Evolutionary conservation across 169 alveolate species (phyloP).

Genomic region (Theileria orientalis): DNA sequence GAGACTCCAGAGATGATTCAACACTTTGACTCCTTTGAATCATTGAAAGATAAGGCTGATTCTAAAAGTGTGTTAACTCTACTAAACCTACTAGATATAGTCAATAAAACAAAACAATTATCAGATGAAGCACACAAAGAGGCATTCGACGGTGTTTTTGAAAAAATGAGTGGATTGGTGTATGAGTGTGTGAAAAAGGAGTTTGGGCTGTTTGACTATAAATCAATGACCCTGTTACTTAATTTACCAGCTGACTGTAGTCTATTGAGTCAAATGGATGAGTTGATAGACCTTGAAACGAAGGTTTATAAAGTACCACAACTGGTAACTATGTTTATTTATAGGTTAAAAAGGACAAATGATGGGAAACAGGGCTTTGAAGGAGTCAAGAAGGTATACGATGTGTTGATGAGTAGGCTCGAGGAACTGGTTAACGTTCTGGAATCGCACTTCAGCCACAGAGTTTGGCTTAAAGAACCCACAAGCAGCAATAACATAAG

Average conservation of each 20-base stretch:
- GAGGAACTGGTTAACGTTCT: not conserved
- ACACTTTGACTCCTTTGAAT: not conserved
- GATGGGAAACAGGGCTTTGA: not conserved
- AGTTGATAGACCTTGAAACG: not conserved
- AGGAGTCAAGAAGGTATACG: not conserved
- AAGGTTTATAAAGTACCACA: not conserved
- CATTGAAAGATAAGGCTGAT: not conserved
- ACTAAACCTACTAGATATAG: not conserved
- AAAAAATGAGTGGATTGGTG: not conserved
- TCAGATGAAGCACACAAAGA: not conserved
- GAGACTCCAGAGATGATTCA: not conserved
- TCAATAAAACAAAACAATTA: not conserved
- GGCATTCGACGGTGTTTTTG: not conserved
- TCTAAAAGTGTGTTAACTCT: not conserved
- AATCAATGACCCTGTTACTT: not conserved
- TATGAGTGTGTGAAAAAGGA: not conserved
- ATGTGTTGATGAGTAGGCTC: not conserved
- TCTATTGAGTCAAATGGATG: not conserved
- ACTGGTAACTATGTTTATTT: not conserved
- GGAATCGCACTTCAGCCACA: not conserved
- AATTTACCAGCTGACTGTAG: not conserved
- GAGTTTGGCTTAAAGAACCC: not conserved
- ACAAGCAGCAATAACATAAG: not conserved
- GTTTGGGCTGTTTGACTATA: not conserved
- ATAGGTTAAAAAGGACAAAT: not conserved